These are phyloP conservation scores for Cicer yamashitae DNA, from an alignment of 306 rosid genomes.

Conservation along the genomic window DNA sequence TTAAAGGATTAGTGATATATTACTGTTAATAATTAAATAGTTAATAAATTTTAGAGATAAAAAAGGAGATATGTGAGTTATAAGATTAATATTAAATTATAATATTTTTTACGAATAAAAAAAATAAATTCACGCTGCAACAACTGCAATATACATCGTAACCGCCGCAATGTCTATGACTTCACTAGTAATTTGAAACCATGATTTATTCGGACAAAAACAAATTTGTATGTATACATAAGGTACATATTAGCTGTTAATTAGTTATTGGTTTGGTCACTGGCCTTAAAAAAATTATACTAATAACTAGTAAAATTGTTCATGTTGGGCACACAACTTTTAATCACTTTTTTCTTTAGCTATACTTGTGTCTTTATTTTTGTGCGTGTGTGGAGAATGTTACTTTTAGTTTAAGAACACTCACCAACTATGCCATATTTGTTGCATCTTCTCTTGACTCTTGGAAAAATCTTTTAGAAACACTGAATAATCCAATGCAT, in stretches of 20 bases:
- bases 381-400: not conserved
- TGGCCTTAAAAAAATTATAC: slow-evolving; percentile 15
- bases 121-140: too few relatives aligned
- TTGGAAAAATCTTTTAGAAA: slow-evolving; percentile 27
- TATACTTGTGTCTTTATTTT: not conserved
- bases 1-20: too few relatives aligned
- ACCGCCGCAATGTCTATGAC: too few relatives aligned
- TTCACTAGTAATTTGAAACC: too few relatives aligned
- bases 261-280: slow-evolving; percentile 59
- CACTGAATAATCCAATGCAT: slow-evolving; percentile 49
- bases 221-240: not conserved
- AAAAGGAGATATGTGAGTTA: too few relatives aligned
- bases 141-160: too few relatives aligned
- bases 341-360: not conserved
- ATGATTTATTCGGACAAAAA: too few relatives aligned
- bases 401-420: slow-evolving; percentile 54
- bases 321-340: slow-evolving; percentile 11
- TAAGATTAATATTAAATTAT: too few relatives aligned
- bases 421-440: slow-evolving; percentile 74
- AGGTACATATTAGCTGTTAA: slow-evolving; percentile 44
- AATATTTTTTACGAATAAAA: too few relatives aligned
- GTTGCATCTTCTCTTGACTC: slow-evolving; percentile 95
- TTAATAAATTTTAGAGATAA: too few relatives aligned
- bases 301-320: not conserved
- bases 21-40: too few relatives aligned